Base-by-base conservation (phyloP, 2,329 filamentous ascomycete species). In the Hymenotorrendiella dingleyae region DNA sequence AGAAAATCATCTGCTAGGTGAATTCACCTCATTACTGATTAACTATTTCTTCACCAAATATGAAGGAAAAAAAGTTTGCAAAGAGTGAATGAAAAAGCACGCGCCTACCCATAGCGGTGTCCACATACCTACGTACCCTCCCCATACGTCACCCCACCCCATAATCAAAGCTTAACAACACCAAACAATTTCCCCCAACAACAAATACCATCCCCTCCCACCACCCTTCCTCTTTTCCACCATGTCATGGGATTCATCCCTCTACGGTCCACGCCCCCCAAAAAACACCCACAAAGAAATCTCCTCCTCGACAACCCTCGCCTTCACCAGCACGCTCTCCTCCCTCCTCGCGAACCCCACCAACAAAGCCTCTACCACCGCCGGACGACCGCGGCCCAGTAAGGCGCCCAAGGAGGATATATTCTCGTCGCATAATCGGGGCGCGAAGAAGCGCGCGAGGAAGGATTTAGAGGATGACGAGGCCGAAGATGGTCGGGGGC, bases 261-360 rank as follows among this genome's bases (percentile, higher is more conserved):
- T 96, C 11, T 96, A 96, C 65, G 88, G 88, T 58, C 76, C 83
- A 40, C 76, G 78, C 42, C 78, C 80, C 27, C 69, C 76, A 9
- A 91, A 89, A 64, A 81, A 80, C 29, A 61, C 68, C 55, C 73
- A 77, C 52, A 82, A 80, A 58, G 80, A 84, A 57, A 77, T 86
- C 44, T 78, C 80, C 14, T 78, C 89, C 14, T 83, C 80, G 14
- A 80, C 78, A 38, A 83, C 80, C 33, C 78, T 95, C 42, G 81
- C 88, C 60, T 97, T 98, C 68, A 81, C 85, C n/a, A 86, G 87
- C 9, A 86, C 93, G 52, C 78, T 97, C 49, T 84, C 85, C 54
- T 86, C 82, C 34, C 79, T 96, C 42, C 87, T 96, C 66, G 71
- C 82, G 41, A 64, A 67, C n/a, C 50, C 50, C 19, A 48, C 67